Conservation (phyloP, 805 yeast genomes). For the Lipomyces kockii region DNA sequence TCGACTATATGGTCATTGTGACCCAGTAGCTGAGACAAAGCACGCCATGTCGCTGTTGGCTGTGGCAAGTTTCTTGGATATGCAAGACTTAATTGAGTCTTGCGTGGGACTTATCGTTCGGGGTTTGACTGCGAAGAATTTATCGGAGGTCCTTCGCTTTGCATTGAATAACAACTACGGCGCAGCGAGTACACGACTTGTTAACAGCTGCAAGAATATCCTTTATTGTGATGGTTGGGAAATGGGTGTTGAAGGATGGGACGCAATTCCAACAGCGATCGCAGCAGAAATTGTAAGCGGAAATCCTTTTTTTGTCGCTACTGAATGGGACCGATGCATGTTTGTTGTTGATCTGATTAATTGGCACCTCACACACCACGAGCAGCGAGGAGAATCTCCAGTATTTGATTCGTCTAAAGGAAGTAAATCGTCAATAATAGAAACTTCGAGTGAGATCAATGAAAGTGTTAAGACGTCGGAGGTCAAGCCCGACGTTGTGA, state of each 20-base stretch:
- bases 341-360: conserved; percentile 44
- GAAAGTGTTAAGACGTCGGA: background rate
- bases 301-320: conserved; percentile 59
- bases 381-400: background rate
- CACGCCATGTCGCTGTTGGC: conserved; percentile 54
- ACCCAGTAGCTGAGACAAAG: conserved; percentile 44
- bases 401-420: background rate
- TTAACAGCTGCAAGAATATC: conserved; percentile 54
- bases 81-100: conserved; percentile 52
- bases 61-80: conserved; percentile 55
- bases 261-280: conserved; percentile 51
- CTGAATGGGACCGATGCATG: conserved; percentile 60
- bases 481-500: conserved; percentile 4
- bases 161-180: conserved; percentile 55
- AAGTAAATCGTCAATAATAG: background rate
- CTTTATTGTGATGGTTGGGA: conserved; percentile 58
- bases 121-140: conserved; percentile 47
- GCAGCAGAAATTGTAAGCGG: conserved; percentile 53
- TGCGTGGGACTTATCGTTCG: conserved; percentile 51
- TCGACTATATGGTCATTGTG: conserved; percentile 53
- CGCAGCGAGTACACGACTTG: conserved; percentile 51
- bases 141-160: conserved; percentile 49
- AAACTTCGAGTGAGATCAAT: background rate
- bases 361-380: conserved; percentile 11
- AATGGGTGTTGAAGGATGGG: conserved; percentile 54